Evolutionary conservation across 371 early-diverging fungal genomes (phyloP).

Genomic region (Sporodiniella umbellata): DNA sequence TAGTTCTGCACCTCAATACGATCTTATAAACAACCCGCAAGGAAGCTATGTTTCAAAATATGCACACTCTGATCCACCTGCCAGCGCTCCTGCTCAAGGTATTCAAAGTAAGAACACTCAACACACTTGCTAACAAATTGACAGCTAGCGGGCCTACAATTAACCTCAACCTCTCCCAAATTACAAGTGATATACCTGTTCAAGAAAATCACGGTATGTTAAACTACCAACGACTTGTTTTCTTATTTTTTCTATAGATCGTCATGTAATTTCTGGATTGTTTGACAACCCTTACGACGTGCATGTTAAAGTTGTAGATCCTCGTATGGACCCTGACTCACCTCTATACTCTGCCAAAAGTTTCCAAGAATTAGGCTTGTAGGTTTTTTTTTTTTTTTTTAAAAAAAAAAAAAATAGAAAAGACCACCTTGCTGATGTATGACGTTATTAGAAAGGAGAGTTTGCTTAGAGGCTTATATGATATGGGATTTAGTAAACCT

Average conservation of each 20-base stretch:
- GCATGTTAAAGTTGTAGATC: conserved; percentile 71
- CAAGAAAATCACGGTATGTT: neutral
- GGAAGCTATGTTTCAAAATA: neutral
- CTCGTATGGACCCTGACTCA: conserved; percentile 65
- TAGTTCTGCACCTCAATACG: neutral
- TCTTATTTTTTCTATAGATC: neutral
- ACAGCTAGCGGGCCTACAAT: neutral
- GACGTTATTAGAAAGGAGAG: conserved; percentile 31
- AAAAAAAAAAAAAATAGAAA: too few species aligned
- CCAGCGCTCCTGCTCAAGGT: neutral
- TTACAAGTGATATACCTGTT: neutral
- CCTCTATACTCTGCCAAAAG: conserved; percentile 74
- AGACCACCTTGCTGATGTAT: too few species aligned
- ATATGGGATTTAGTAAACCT: conserved; percentile 87
- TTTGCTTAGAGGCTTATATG: conserved; percentile 88
- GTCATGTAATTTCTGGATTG: conserved; percentile 8
- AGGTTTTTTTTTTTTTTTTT: conserved; percentile 18
- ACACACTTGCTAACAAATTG: too few species aligned
- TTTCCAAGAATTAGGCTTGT: conserved; percentile 74
- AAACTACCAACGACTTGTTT: too few species aligned
- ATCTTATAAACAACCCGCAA: neutral
- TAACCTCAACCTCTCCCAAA: neutral
- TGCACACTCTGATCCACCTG: neutral
- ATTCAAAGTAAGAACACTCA: too few species aligned
- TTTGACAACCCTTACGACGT: conserved; percentile 61